Percentiles rank a stretch among this genome's conserved stretches.
phyloP scores from a whole-genome alignment of 805 yeast species.

The Metschnikowia cerradonensis region DNA sequence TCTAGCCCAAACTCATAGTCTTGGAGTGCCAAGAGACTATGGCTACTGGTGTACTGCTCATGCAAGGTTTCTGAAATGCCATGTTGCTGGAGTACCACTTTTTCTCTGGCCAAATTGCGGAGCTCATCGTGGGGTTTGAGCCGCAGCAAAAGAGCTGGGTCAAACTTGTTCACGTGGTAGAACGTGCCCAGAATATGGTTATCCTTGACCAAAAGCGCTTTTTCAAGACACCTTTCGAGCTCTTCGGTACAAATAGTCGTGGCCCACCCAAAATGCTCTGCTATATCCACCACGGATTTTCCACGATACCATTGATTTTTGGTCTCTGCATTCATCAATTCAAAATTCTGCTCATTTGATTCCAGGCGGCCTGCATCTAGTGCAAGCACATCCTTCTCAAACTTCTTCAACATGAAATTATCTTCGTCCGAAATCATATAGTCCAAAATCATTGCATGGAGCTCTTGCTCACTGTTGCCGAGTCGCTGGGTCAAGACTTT shows the following conservation, averaged over 20 bases:
- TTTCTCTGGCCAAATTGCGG: constrained; percentile 5
- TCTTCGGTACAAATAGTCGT: constrained; percentile 63
- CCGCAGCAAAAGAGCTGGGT: constrained; percentile 5
- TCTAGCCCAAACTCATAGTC: constrained; percentile 10
- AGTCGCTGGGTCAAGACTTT: constrained; percentile 27
- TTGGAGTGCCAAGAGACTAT: constrained; percentile 3
- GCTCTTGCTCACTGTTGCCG: constrained; percentile 22
- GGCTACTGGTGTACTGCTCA: constrained; percentile 4
- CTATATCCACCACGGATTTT: constrained; percentile 38
- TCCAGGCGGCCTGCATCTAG: too few relatives aligned
- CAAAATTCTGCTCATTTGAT: too few relatives aligned
- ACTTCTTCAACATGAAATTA: constrained; percentile 22
- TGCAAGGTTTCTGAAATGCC: constrained; percentile 8
- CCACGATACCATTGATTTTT: too few relatives aligned
- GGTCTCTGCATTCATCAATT: too few relatives aligned
- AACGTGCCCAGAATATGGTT: constrained; percentile 62
- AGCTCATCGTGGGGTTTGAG: constrained; percentile 7
- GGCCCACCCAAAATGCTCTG: constrained; percentile 58
- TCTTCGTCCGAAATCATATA: constrained; percentile 23
- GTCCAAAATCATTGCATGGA: constrained; percentile 21
- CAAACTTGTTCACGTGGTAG: constrained; percentile 49
- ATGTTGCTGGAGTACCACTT: constrained; percentile 11
- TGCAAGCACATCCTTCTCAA: constrained; percentile 21
- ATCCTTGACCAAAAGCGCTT: constrained; percentile 61
- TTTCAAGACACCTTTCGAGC: constrained; percentile 51